Evolutionary conservation across 306 rosid species (phyloP).

Genomic region (Spatholobus suberectus): DNA sequence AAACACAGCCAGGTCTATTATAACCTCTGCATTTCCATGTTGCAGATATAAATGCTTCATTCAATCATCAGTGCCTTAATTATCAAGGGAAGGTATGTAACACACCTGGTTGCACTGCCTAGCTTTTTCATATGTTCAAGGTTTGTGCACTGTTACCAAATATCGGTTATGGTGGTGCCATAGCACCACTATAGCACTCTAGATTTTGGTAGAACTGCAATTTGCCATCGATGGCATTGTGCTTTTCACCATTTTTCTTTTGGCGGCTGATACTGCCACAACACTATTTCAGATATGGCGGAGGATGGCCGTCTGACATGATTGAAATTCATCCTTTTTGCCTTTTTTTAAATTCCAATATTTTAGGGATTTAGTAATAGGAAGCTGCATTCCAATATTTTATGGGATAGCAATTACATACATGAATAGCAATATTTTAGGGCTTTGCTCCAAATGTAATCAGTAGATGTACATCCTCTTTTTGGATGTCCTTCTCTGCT

Average conservation of each 20-base stretch:
- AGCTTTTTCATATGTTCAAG: slow-evolving; percentile 13
- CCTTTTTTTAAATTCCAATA: not conserved
- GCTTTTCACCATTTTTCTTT: not conserved
- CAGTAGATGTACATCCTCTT: no score
- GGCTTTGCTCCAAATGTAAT: no score
- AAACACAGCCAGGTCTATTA: slow-evolving; percentile 18
- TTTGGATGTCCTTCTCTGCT: no score
- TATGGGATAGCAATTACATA: not conserved
- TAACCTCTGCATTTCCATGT: slow-evolving; percentile 33
- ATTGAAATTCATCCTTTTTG: not conserved
- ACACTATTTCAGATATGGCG: not conserved
- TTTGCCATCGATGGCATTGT: not conserved
- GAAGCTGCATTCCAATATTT: not conserved
- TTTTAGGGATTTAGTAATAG: not conserved
- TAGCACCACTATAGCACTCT: not conserved
- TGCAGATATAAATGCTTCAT: slow-evolving; percentile 83
- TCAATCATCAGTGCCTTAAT: slow-evolving; percentile 78
- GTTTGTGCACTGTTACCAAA: slow-evolving; percentile 2
- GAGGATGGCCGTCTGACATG: not conserved
- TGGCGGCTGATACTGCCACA: not conserved
- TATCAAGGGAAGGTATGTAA: slow-evolving; percentile 85
- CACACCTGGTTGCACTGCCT: slow-evolving; percentile 35
- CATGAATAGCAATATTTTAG: not conserved
- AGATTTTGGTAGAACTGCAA: not conserved
- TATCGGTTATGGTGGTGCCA: not conserved